Evolutionary conservation across 805 yeast species (phyloP), one percentile per base, ranked within the genome.

Genomic region (Metschnikowia vanudenii): DNA sequence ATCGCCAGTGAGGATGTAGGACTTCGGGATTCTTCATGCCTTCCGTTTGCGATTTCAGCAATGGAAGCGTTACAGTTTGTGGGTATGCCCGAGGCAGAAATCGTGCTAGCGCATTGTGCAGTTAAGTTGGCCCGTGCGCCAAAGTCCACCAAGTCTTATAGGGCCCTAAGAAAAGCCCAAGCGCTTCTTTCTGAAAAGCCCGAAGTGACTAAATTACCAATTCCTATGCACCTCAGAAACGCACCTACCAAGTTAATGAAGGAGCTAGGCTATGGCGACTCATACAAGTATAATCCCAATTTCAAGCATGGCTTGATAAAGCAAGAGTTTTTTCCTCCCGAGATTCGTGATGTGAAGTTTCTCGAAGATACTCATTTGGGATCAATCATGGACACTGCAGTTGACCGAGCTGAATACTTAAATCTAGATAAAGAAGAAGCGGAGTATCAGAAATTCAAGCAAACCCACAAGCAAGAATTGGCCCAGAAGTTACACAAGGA

Each of bases 1-100:
- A 94, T 94, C 17, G 98, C 99, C 0, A 84, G 94, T 59, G 99
- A 94, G 62, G 99, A 94, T 62, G 73, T 94, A 22, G 99, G 99
- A 0, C 67, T 88, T 1, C 72, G 86, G 3, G 98, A 94, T 63
- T 88, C 89, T 42, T 65, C 85, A 1, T 81, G 95, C 55, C 67
- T 94, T 36, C 96, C 97, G 2, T 84, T 94, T 68, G 94, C 96
- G 1, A 75, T 86, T 2, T 82, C 97, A 0, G 80, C 96, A 0
- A 88, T 87, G 62, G 88, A 88, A 36, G 89, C 97, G 0, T 84
- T 88, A 3, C 90, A 88, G 68, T 87, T 86, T 64, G 78, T 94
- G 17, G 99, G 99, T 0, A 73, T 94, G 77, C 99, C 99, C 0
- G 99, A 94, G 59, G 92, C 94, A 2, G 96, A 91, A 61, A 74